phyloP scores from a whole-genome alignment of 2,329 filamentous ascomycete species.

The Diaporthe sp. region DNA sequence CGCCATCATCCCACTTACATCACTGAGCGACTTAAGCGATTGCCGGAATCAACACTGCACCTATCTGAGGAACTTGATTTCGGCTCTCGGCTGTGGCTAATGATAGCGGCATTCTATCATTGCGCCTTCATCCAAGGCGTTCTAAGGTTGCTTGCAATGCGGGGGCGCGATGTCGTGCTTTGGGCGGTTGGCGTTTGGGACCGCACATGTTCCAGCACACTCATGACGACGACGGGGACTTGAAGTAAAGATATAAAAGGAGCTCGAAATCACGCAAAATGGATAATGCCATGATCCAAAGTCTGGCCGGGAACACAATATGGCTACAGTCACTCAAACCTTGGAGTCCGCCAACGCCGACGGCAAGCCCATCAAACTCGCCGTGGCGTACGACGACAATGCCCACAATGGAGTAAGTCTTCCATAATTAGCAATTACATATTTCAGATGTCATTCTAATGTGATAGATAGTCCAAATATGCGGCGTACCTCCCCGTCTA shows the following conservation, averaged over 20 bases:
- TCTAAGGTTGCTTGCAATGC: slow-evolving; percentile 19
- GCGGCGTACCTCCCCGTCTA: slow-evolving; percentile 47
- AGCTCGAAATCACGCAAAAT: no score
- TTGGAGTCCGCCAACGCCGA: slow-evolving; percentile 2
- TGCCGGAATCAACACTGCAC: neutral
- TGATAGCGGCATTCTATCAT: neutral
- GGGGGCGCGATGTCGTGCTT: slow-evolving; percentile 19
- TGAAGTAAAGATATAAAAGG: neutral
- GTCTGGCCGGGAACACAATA: neutral
- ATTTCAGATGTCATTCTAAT: neutral
- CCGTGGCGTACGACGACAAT: slow-evolving; percentile 5
- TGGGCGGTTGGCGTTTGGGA: neutral
- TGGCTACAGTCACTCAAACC: slow-evolving; percentile 14
- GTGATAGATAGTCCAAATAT: slow-evolving; percentile 43
- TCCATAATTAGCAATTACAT: neutral
- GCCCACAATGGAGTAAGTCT: neutral
- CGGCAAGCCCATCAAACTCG: slow-evolving; percentile 12
- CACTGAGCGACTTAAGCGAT: neutral
- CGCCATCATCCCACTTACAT: neutral
- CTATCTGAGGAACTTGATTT: neutral
- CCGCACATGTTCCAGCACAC: neutral
- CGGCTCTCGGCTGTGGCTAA: neutral
- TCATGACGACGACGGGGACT: neutral
- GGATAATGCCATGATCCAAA: neutral
- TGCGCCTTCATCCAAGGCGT: slow-evolving; percentile 17